Evolutionary conservation across 805 yeast genomes (phyloP), one percentile per base, ranked within the genome.

Genomic region (Starmerella vitae): DNA sequence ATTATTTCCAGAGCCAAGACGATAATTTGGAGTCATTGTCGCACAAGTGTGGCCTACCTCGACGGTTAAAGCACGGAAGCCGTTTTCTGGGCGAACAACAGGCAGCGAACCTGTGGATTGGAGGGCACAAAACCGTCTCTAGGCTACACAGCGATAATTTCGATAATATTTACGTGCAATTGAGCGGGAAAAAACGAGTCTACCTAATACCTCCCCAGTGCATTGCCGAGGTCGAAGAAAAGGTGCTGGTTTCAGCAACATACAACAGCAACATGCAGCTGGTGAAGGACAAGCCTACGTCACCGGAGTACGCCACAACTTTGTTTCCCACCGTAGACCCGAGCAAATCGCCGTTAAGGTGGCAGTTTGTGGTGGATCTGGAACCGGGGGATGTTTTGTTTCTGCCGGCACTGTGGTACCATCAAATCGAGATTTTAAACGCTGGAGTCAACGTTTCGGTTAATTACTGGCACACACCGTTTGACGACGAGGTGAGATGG

Each of bases 371-470:
- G n/a, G 61, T 60, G 19, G 54, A 46, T 22, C 41, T 62, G 20
- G 38, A 50, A 6, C 58, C 63, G 2, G 65, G 66, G 3, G 63
- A 62, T 33, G 50, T 56, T 13, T 50, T 62, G 30, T 62, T 56
- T 40, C 41, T 62, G 9, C 66, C 66, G 1, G 60, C 65, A 4
- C 48, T 61, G 35, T 62, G 66, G 66, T 62, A 58, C 44, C 66
- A 62, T 34, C 62, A 62, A 46, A 61, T 62, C 6, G 51, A 52
- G 24, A 57, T 58, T 18, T 33, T 31, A 3, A 41, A 34, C 20
- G 20, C 33, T 5, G 46, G 36, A 12, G 41, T 36, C 10, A 55
- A 54, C 31, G 38, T 57, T 13, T 55, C 60, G 17, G 47, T 54
- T 21, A 59, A 59, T 42, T 59, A 59, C 41, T 59, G 63, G 63